Percentiles rank a stretch among this genome's conserved stretches.
Evolutionary conservation across 179 eudicot genomes (phyloP).

Genomic region (Patellifolia procumbens): DNA sequence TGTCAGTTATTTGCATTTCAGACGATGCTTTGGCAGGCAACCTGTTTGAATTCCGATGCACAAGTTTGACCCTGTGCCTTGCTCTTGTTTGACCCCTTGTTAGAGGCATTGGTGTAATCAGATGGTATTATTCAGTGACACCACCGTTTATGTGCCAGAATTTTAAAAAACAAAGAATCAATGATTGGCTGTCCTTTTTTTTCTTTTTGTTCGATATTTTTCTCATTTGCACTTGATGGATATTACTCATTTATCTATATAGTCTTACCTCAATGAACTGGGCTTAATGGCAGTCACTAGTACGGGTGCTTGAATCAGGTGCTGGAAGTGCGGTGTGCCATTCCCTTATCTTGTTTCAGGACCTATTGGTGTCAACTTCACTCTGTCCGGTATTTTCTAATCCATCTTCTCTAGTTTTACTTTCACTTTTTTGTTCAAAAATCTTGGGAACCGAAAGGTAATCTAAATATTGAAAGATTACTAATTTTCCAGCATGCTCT

Average conservation of each 20-base stretch:
- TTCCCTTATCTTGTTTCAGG: conserved; percentile 85
- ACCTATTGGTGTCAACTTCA: conserved; percentile 84
- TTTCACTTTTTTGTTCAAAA: neutral
- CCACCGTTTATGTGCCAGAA: neutral
- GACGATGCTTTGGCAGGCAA: neutral
- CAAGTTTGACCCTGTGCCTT: neutral
- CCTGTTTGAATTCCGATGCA: neutral
- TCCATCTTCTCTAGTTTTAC: neutral
- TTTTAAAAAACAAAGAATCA: neutral
- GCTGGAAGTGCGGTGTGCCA: conserved; percentile 60
- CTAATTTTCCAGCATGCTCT: conserved; percentile 7
- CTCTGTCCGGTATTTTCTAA: conserved; percentile 72
- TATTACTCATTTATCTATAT: conserved; percentile 7
- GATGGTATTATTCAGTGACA: too few relatives aligned
- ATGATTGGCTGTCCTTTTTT: neutral
- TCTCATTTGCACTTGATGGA: neutral
- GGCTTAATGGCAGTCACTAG: conserved; percentile 67
- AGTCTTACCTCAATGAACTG: conserved; percentile 11
- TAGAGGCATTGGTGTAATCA: neutral
- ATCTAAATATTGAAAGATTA: neutral
- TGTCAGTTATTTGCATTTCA: neutral
- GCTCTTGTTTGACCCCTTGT: neutral
- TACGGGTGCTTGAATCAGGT: conserved; percentile 68
- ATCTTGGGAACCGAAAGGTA: neutral
- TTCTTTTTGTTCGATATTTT: neutral